Evolutionary conservation across 441 rosid species (phyloP).

Genomic region (Eutrema salsugineum): DNA sequence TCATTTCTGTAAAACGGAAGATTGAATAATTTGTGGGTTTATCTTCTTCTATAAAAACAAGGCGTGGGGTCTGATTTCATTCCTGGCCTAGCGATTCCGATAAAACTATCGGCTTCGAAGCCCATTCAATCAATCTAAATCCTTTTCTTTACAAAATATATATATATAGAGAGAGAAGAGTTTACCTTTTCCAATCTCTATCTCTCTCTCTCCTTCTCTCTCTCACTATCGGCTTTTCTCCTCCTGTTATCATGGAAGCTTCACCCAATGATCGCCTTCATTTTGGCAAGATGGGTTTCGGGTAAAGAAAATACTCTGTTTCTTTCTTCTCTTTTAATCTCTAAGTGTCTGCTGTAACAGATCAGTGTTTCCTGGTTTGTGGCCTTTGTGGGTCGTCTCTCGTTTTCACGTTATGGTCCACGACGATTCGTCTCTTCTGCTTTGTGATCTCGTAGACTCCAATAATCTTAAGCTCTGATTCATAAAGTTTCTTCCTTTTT

Average conservation of each 20-base stretch:
- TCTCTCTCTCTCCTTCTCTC: background rate
- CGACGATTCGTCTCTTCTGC: background rate
- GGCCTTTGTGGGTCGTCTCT: background rate
- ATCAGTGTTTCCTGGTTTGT: background rate
- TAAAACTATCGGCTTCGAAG: conserved; percentile 15
- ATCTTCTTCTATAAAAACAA: conserved; percentile 25
- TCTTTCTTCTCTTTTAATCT: background rate
- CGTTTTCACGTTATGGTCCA: background rate
- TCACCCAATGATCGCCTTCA: conserved; percentile 69
- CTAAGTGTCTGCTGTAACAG: background rate
- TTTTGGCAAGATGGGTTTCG: conserved; percentile 93
- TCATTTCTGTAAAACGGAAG: conserved; percentile 11
- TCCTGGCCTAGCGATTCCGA: conserved; percentile 29
- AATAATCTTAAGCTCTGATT: background rate
- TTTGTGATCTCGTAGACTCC: background rate
- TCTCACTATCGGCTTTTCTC: conserved; percentile 24
- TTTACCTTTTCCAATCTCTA: background rate
- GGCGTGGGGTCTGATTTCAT: conserved; percentile 26
- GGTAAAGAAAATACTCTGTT: conserved; percentile 39
- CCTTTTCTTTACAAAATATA: background rate
- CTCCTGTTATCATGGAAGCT: conserved; percentile 57
- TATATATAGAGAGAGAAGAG: background rate
- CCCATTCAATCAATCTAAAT: conserved; percentile 16
- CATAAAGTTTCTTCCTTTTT: conserved; percentile 2
- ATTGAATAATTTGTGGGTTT: conserved; percentile 14